A percentile compares a stretch with the other conserved stretches of the same genome.
Evolutionary conservation across 176 grass and related monocot species (phyloP).

Genomic region (Saccharum spontaneum): DNA sequence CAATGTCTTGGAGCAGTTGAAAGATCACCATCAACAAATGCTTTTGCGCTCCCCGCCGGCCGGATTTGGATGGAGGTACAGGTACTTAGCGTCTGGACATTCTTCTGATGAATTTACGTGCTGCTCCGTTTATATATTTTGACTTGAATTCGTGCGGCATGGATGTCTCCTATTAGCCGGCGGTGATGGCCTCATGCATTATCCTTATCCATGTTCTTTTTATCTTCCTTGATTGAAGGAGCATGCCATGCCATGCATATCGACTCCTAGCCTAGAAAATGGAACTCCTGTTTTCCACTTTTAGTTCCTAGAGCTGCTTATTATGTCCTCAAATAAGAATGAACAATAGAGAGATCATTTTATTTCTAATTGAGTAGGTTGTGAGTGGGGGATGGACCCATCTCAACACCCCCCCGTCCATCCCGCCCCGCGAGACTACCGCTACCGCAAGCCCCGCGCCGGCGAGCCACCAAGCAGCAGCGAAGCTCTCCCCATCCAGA

Average conservation of each 20-base stretch:
- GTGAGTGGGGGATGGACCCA: too few relatives aligned
- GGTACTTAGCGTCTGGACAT: background rate
- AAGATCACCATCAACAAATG: constrained; percentile 11
- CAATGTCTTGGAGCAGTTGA: background rate
- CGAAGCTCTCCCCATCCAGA: too few relatives aligned
- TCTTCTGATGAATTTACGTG: constrained; percentile 16
- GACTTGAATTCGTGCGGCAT: background rate
- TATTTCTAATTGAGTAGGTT: too few relatives aligned
- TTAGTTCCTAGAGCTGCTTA: background rate
- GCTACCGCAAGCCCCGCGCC: too few relatives aligned
- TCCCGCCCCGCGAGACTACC: too few relatives aligned
- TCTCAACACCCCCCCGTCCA: too few relatives aligned
- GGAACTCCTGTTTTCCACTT: too few relatives aligned
- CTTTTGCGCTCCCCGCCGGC: background rate
- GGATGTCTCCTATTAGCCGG: background rate
- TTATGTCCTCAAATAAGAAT: too few relatives aligned
- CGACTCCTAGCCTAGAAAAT: background rate
- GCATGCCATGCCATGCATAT: too few relatives aligned
- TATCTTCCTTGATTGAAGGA: constrained; percentile 15
- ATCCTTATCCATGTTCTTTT: background rate
- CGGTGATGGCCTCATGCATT: background rate
- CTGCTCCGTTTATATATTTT: background rate
- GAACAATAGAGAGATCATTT: too few relatives aligned
- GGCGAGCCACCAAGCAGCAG: too few relatives aligned
- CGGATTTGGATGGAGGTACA: constrained; percentile 19